These are phyloP conservation scores for Auricularia heimuer DNA, from an alignment of 768 basidiomycete species.

Conservation along the genomic window DNA sequence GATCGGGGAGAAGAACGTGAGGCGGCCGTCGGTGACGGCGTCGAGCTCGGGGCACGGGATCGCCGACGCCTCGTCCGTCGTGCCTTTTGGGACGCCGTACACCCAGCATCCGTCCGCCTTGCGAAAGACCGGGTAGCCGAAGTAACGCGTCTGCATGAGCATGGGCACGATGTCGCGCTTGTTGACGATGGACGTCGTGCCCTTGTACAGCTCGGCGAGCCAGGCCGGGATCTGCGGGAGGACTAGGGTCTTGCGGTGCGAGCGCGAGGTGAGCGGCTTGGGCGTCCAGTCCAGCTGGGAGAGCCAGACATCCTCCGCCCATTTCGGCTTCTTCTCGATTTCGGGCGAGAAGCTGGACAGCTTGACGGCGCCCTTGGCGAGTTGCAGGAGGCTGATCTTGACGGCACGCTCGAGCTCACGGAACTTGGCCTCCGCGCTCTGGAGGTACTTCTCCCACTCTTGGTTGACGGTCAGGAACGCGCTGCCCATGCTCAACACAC, in stretches of 20 bases:
- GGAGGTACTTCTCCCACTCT: constrained; percentile 77
- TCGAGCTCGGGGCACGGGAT: constrained; percentile 32
- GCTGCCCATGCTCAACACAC: constrained; percentile 84
- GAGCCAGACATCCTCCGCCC: constrained; percentile 74
- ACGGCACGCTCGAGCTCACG: constrained; percentile 56
- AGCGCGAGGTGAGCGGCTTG: constrained; percentile 32
- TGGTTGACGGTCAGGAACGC: constrained; percentile 86
- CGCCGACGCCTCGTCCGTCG: neutral
- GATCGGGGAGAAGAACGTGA: constrained; percentile 14
- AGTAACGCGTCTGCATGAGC: constrained; percentile 52
- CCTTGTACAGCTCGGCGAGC: constrained; percentile 50
- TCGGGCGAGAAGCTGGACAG: constrained; percentile 10
- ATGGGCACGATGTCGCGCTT: constrained; percentile 54
- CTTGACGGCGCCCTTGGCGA: constrained; percentile 47
- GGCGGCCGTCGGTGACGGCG: constrained; percentile 19
- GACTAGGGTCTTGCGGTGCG: constrained; percentile 8
- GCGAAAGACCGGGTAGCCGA: constrained; percentile 50
- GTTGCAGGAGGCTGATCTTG: constrained; percentile 47
- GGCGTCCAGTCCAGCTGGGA: constrained; percentile 93
- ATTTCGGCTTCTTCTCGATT: constrained; percentile 41
- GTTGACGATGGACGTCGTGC: constrained; percentile 35
- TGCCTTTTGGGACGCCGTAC: constrained; percentile 6
- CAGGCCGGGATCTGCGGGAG: neutral
- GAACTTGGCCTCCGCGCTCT: constrained; percentile 69
- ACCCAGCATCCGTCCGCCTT: constrained; percentile 52